phyloP scores from a whole-genome alignment of 345 rosid species.

The Kandelia obovata region DNA sequence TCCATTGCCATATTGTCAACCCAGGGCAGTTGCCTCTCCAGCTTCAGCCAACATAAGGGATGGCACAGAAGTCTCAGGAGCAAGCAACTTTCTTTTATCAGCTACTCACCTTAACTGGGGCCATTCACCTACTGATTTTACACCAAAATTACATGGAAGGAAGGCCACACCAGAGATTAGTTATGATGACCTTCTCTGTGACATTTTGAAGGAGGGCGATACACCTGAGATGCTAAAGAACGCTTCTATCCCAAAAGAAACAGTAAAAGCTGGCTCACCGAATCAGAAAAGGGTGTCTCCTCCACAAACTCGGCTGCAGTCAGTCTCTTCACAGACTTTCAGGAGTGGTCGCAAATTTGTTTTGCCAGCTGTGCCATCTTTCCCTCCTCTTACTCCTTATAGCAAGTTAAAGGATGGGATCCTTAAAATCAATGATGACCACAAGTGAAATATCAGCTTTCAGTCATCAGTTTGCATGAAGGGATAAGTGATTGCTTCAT shows the following conservation, averaged over 20 bases:
- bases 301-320: conserved; percentile 22
- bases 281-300: conserved; percentile 27
- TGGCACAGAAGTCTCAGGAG: background rate
- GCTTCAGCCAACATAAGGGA: conserved; percentile 13
- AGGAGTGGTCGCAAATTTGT: conserved; percentile 22
- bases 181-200: conserved; percentile 2
- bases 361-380: conserved; percentile 25
- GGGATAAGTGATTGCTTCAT: background rate
- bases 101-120: conserved; percentile 8
- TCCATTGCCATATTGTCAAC: conserved; percentile 15
- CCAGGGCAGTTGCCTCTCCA: conserved; percentile 21
- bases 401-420: conserved; percentile 20
- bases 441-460: background rate
- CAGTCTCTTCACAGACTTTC: conserved; percentile 15
- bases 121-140: conserved; percentile 14
- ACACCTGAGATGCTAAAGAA: conserved; percentile 15
- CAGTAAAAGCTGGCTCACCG: conserved; percentile 14
- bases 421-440: conserved; percentile 12
- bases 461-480: background rate
- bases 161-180: conserved; percentile 4
- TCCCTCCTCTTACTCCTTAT: conserved; percentile 29
- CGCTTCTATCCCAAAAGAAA: conserved; percentile 20
- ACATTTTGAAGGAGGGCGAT: conserved; percentile 13
- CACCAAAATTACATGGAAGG: conserved; percentile 7
- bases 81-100: conserved; percentile 17